A percentile compares a stretch with the other conserved stretches of the same genome.
Conservation (phyloP, 176 grass and related monocot species). For the Bromus sterilis region DNA sequence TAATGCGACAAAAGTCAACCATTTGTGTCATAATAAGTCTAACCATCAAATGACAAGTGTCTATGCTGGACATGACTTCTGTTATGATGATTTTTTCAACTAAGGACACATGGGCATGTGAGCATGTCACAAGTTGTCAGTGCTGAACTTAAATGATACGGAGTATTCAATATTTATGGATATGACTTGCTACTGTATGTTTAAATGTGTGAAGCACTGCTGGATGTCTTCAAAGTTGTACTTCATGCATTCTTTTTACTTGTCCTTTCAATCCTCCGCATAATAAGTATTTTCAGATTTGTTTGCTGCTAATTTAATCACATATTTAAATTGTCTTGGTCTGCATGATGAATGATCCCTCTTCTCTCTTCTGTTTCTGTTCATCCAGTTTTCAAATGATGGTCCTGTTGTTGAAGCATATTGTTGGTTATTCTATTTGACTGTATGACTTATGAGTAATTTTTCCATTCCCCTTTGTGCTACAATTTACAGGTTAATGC, state of each 20-base stretch:
- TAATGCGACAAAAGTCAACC: neutral
- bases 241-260: neutral
- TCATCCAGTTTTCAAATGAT: neutral
- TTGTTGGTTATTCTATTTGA: neutral
- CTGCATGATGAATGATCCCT: neutral
- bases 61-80: neutral
- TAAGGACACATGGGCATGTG: neutral
- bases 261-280: neutral
- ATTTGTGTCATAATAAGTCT: neutral
- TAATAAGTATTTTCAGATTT: neutral
- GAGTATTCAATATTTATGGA: neutral
- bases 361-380: neutral
- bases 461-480: conserved; percentile 2
- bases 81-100: neutral
- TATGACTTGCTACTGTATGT: neutral
- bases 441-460: neutral
- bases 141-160: neutral
- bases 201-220: neutral
- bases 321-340: neutral
- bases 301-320: neutral
- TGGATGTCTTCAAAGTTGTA: neutral
- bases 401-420: neutral
- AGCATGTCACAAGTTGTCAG: neutral
- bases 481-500: conserved; percentile 69
- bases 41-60: neutral